These are phyloP conservation scores for Clitoria ternatea DNA, from an alignment of 306 rosid genomes.

Conservation along the genomic window DNA sequence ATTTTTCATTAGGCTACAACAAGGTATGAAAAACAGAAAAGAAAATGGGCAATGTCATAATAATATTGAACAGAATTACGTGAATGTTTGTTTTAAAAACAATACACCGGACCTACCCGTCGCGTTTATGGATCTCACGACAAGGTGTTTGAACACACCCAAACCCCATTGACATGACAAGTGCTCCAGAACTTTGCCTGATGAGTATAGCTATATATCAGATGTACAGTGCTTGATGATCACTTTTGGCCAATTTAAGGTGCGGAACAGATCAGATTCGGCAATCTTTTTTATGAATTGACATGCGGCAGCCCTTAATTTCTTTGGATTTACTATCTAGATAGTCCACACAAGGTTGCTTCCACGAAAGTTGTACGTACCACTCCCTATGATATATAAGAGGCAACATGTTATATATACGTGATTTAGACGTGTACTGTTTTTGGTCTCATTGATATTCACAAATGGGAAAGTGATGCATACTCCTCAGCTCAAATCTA, in stretches of 20 bases:
- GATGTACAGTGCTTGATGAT: neutral
- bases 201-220: neutral
- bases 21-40: too few relatives aligned
- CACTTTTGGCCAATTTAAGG: too few relatives aligned
- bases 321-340: neutral
- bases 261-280: neutral
- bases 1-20: too few relatives aligned
- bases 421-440: neutral
- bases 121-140: too few relatives aligned
- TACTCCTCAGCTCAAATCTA: neutral
- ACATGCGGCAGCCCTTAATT: neutral
- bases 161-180: too few relatives aligned
- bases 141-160: too few relatives aligned
- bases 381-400: neutral
- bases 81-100: too few relatives aligned
- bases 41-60: too few relatives aligned
- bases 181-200: neutral
- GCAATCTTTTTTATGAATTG: neutral
- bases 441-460: neutral
- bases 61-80: too few relatives aligned
- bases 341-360: slow-evolving; percentile 25
- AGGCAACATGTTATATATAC: neutral
- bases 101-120: too few relatives aligned
- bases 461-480: neutral
- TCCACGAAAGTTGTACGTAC: slow-evolving; percentile 28